Percentiles rank a stretch among this genome's conserved stretches.
phyloP scores from a whole-genome alignment of 768 basidiomycete species.

The Cystobasidium onofrii region DNA sequence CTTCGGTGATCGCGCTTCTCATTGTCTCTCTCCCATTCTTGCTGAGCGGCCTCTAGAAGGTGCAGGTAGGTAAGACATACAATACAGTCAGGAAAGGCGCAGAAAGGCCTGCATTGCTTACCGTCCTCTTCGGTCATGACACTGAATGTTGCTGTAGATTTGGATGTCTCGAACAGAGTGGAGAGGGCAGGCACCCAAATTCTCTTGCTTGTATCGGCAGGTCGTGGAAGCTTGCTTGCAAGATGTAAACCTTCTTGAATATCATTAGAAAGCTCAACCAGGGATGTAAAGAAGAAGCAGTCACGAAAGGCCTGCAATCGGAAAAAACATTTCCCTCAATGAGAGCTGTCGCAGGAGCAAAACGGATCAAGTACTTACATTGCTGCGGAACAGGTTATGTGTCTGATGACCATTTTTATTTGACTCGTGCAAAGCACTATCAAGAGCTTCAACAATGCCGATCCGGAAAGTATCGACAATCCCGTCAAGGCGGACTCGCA shows the following conservation, averaged over 20 bases:
- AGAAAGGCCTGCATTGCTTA: not conserved
- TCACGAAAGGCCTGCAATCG: slow-evolving; percentile 16
- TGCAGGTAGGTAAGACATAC: not conserved
- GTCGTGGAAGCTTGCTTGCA: not conserved
- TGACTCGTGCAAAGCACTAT: not conserved
- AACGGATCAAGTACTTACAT: not conserved
- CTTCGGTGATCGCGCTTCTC: not conserved
- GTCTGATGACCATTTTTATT: not conserved
- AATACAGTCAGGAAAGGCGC: not conserved
- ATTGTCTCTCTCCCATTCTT: not conserved
- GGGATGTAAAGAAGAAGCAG: slow-evolving; percentile 23
- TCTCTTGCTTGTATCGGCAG: not conserved
- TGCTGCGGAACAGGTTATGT: not conserved
- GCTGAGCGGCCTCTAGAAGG: not conserved
- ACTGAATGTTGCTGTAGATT: not conserved
- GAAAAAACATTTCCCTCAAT: no score
- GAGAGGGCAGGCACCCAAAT: not conserved
- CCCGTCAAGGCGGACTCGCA: not conserved
- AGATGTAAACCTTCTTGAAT: not conserved
- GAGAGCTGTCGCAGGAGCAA: no score
- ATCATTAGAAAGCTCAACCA: not conserved
- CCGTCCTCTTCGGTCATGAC: not conserved
- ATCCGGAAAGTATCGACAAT: not conserved
- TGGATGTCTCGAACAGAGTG: not conserved
- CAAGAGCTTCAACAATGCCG: not conserved